Evolutionary conservation across 2,329 filamentous ascomycete species (phyloP), one percentile per base, ranked within the genome.

Genomic region (Alternaria alternata): DNA sequence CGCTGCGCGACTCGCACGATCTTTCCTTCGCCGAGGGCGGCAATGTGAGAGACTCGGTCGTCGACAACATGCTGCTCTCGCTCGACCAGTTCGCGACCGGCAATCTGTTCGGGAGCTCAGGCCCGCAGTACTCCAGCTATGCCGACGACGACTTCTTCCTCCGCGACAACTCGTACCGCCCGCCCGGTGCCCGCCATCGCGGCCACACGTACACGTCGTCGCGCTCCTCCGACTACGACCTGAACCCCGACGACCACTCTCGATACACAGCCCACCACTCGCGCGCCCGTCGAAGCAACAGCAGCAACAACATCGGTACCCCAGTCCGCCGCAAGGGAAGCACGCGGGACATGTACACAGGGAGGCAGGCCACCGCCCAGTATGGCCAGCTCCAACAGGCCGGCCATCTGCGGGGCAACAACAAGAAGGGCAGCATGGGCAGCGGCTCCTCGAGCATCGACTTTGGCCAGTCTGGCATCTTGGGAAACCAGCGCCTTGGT

Each of bases 1-100:
- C 51, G 22, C 59, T 72, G 52, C 71, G 75, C 51, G 89, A 94
- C 80, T 93, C 91, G 49, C 94, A 97, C 83, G 94, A 97, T 78
- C 85, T 97, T 63, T 94, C 92, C 59, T 85, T 96, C 71, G 89
- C 89, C 51, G 88, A 91, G 49, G 88, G 92, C 64, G 92, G 91
- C 41, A 69, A 60, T 18, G 64, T 68, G 14, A 89, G 94, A 68
- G 92, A 96, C 75, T 97, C 94, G 36, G 89, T 99, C 68, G 93
- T 99, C 61, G 91, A 95, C 79, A 96, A 97, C 79, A 95, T 99
- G 90, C 88, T 98, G 62, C 84, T 95, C 66, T 97, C 94, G 41
- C 89, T 99, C 65, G 94, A 97, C 79, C 91, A 94, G 78, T 72
- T 79, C 49, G 66, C 74, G 2, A 62, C 68, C 0, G 65, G 62